These are phyloP conservation scores for Penicillium sp. DNA, from an alignment of 2,329 filamentous ascomycete species.

Conservation along the genomic window DNA sequence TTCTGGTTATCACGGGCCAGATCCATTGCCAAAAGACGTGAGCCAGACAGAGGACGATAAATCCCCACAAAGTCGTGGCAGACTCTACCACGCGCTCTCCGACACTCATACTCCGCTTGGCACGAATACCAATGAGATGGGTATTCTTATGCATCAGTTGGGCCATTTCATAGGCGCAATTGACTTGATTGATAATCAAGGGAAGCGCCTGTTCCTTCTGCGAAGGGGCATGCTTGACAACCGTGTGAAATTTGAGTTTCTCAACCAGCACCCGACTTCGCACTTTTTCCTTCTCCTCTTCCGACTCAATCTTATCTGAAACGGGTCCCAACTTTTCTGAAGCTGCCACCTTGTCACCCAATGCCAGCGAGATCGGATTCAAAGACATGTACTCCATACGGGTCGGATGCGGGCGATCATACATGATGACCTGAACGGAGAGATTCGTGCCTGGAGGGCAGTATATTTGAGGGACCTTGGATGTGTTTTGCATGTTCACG, in stretches of 20 bases:
- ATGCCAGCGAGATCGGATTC: slow-evolving; percentile 81
- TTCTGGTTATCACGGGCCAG: slow-evolving; percentile 72
- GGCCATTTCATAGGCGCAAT: slow-evolving; percentile 91
- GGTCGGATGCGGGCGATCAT: slow-evolving; percentile 79
- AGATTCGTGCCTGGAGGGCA: slow-evolving; percentile 67
- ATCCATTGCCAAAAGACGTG: slow-evolving; percentile 73
- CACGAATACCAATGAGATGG: slow-evolving; percentile 75
- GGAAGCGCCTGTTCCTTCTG: slow-evolving; percentile 80
- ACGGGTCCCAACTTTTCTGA: slow-evolving; percentile 39
- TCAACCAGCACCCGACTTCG: slow-evolving; percentile 71
- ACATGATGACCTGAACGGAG: slow-evolving; percentile 85
- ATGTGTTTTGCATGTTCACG: slow-evolving; percentile 57
- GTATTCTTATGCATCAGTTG: slow-evolving; percentile 86
- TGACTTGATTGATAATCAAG: slow-evolving; percentile 88
- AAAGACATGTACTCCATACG: slow-evolving; percentile 97
- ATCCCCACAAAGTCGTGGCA: slow-evolving; percentile 81
- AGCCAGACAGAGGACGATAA: slow-evolving; percentile 69
- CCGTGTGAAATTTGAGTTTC: slow-evolving; percentile 86
- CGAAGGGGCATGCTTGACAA: slow-evolving; percentile 74
- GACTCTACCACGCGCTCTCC: slow-evolving; percentile 94
- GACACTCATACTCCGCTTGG: slow-evolving; percentile 84
- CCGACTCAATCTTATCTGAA: slow-evolving; percentile 66
- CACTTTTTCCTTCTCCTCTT: slow-evolving; percentile 70
- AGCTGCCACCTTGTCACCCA: slow-evolving; percentile 68
- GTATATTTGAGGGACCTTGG: slow-evolving; percentile 69